Conservation (phyloP, 2,329 filamentous ascomycete genomes). For the Aspergillus piperis region DNA sequence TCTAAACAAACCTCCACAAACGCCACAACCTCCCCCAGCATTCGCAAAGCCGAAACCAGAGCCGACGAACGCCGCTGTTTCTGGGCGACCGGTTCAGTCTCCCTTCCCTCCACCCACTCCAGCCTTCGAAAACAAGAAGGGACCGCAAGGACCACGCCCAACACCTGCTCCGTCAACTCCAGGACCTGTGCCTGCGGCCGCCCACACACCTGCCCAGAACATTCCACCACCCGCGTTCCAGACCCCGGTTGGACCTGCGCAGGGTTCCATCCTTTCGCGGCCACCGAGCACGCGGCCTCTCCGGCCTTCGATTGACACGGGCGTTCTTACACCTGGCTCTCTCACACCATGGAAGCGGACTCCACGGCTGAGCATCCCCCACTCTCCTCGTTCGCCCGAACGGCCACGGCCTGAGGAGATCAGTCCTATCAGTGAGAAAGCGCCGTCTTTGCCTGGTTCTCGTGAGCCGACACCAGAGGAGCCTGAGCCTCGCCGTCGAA, state of each 20-base stretch:
- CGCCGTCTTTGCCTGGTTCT: constrained; percentile 38
- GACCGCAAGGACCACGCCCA: constrained; percentile 19
- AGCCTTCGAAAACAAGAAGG: constrained; percentile 18
- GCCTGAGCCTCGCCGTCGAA: constrained; percentile 21
- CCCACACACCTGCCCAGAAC: constrained; percentile 29
- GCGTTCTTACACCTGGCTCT: constrained; percentile 28
- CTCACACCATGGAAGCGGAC: constrained; percentile 48
- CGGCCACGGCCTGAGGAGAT: constrained; percentile 46
- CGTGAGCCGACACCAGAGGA: constrained; percentile 31
- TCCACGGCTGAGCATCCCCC: constrained; percentile 36
- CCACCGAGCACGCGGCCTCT: constrained; percentile 31
- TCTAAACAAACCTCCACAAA: constrained; percentile 34
- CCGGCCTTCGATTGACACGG: constrained; percentile 41
- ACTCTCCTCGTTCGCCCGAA: constrained; percentile 42
- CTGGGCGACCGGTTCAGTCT: constrained; percentile 23
- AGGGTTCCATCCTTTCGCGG: constrained; percentile 23
- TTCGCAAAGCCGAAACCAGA: constrained; percentile 20
- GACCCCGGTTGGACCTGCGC: constrained; percentile 32
- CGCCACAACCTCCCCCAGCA: constrained; percentile 29
- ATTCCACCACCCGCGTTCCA: constrained; percentile 25
- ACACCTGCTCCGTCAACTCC: constrained; percentile 33
- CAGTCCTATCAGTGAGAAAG: constrained; percentile 49
- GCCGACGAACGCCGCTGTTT: constrained; percentile 17
- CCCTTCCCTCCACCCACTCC: constrained; percentile 23
- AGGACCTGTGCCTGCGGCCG: constrained; percentile 17